phyloP scores from a whole-genome alignment of 1,139 yeast genomes.

The Casaregolazyma suthepensis region DNA sequence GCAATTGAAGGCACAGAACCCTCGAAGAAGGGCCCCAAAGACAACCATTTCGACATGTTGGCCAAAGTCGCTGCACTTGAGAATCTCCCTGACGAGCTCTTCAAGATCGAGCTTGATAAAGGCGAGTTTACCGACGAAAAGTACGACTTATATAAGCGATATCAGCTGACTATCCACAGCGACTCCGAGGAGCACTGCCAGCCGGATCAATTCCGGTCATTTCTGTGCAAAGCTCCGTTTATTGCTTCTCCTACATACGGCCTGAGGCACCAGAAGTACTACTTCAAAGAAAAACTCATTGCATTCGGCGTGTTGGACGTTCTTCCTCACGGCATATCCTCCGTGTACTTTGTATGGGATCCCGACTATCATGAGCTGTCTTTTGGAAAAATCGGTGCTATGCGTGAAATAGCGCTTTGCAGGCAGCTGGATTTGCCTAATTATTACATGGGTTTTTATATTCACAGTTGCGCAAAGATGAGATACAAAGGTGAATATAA shows the following conservation, averaged over 20 bases:
- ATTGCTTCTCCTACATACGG: constrained; percentile 18
- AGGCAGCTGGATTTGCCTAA: constrained; percentile 37
- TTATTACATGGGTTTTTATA: constrained; percentile 68
- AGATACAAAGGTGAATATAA: constrained; percentile 63
- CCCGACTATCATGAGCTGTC: constrained; percentile 68
- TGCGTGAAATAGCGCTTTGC: constrained; percentile 58
- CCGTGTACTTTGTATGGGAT: constrained; percentile 87
- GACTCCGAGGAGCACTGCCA: constrained; percentile 49
- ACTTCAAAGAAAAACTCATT: constrained; percentile 53
- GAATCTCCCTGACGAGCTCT: not conserved
- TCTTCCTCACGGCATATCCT: constrained; percentile 69
- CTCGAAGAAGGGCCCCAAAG: constrained; percentile 12
- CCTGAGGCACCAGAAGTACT: constrained; percentile 64
- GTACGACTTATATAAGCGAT: constrained; percentile 57
- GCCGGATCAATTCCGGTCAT: constrained; percentile 47
- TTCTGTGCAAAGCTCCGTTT: constrained; percentile 70
- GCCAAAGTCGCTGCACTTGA: constrained; percentile 20
- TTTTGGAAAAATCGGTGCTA: constrained; percentile 71
- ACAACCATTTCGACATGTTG: constrained; percentile 31
- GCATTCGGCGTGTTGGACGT: constrained; percentile 78
- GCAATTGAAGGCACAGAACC: not conserved
- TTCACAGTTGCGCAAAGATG: constrained; percentile 79
- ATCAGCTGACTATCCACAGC: constrained; percentile 63
- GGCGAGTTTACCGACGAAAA: constrained; percentile 54
- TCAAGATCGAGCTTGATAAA: constrained; percentile 46